Base-by-base conservation (phyloP, 257 asterid species). In the Jasminum sambac region DNA sequence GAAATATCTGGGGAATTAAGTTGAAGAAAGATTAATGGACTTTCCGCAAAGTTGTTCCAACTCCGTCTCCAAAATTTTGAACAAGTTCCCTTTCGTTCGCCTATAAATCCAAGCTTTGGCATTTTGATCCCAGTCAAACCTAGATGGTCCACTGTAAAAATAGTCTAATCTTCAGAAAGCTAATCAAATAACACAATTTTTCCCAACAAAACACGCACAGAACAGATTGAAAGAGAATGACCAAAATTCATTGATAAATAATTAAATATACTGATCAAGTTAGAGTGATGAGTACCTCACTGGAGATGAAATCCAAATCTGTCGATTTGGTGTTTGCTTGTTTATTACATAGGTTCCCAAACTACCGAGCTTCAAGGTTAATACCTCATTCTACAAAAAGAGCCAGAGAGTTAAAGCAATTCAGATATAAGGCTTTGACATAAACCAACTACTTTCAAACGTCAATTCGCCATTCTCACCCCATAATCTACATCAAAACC, bases 281-380 rank as follows among this genome's bases (percentile, higher is more conserved):
- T 58, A 55, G 37, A 64, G 69, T 66, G 46, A 69, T 48, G 5
- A 9, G 48, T 89, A 94, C 97, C 98, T 89, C 78, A 91, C 87
- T 11, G 99, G 99, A 34, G 97, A 94, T 72, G 99, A 94, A 91
- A 94, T 84, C 98, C 99, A 94, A 71, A 94, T 91, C 78, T 91
- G 96, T 67, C 97, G 78, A 69, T 94, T 91, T 66, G 97, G 97
- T 5, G 96, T 84, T 78, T 94, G 97, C 85, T 94, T 89, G 90
- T 94, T 91, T 70, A 91, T 88, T 69, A 94, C 96, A 68, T 94
- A 94, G 48, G 99, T 94, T 67, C 99, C 99, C 83, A 77, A 72
- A 70, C 67, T 72, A 41, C 99, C 99, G 50, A 94, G 93, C 88
- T 88, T 91, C 87, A 94, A 69, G 0, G 99, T 94, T 46, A 94